Base-by-base conservation (phyloP, 2,329 filamentous ascomycete genomes). In the Didymella segeticola region DNA sequence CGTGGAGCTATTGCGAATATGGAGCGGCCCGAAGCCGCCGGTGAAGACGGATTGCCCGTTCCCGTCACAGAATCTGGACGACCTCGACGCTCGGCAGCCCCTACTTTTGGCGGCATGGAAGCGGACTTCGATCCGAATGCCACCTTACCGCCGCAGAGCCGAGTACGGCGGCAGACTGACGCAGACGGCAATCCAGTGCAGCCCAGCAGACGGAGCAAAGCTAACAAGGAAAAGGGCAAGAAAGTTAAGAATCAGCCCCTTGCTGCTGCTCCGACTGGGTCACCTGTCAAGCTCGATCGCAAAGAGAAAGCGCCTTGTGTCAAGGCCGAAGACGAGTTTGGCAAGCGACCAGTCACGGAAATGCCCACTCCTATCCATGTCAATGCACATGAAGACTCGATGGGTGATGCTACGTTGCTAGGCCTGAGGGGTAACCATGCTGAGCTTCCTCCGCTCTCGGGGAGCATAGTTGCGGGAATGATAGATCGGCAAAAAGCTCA, bases 41-140 rank as follows among this genome's bases (percentile, higher is more conserved):
- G 71, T 56, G 68, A 74, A 29, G 76, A 78, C 50, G 72, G 71
- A 12, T 59, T 72, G 15, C 72, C 75, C 11, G 65, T 72, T 27
- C 65, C 73, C 29, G 65, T 79, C 15, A 81, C 79, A 23, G 80
- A 81, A 36, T 79, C 72, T 60, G 80, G 80, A 37, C 72, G 80
- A 42, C 80, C 81, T 12, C 77, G 79, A 50, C 75, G 81, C 42
- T 80, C 79, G 36, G 81, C 81, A 22, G 89, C 90, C 10, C 89
- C 90, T 3, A 90, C 86, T 0, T 93, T 88, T 78, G 85, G 84
- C 34, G 88, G 90, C 64, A 78, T 79, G 23, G 83, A 87, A 49
- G 75, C 77, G 9, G 88, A 91, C 53, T 82, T 83, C 14, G 89
- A 91, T 75, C 78, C 41, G 17, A 67, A 58, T 8, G 64, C 67